These are phyloP conservation scores for Globisporangium canariense DNA, from an alignment of 352 stramenopile genomes.

Conservation along the genomic window DNA sequence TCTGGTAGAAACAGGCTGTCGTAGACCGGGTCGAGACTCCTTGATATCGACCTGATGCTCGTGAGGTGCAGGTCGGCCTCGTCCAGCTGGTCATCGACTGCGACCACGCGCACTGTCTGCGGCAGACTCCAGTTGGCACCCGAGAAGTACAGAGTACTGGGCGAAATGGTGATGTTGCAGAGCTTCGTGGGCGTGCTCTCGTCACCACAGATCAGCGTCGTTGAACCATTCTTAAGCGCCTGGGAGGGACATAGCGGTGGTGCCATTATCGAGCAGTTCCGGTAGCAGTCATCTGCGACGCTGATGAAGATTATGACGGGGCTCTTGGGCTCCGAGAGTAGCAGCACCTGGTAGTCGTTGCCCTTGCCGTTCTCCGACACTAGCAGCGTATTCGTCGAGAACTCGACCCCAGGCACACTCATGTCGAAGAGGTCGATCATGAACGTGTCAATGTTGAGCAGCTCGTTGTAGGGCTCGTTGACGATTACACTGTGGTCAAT, in stretches of 20 bases:
- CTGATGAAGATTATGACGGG: conserved; percentile 45
- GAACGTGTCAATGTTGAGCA: conserved; percentile 20
- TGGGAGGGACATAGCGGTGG: conserved; percentile 35
- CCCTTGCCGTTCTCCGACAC: conserved; percentile 64
- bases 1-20: conserved; percentile 49
- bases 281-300: conserved; percentile 56
- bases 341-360: conserved; percentile 71
- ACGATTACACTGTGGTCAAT: conserved; percentile 20
- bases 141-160: conserved; percentile 47
- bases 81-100: conserved; percentile 66
- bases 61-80: conserved; percentile 62
- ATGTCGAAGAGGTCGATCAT: conserved; percentile 37
- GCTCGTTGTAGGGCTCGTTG: conserved; percentile 27
- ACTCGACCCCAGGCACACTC: conserved; percentile 58
- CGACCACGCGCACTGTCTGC: conserved; percentile 64
- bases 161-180: conserved; percentile 68
- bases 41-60: conserved; percentile 39
- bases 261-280: conserved; percentile 26
- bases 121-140: conserved; percentile 51
- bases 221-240: conserved; percentile 9
- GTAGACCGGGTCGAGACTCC: conserved; percentile 57
- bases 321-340: conserved; percentile 60
- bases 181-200: conserved; percentile 24
- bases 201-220: conserved; percentile 2
- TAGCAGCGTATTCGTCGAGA: conserved; percentile 58